phyloP scores from a whole-genome alignment of 768 basidiomycete species.

The Xerocomellus dryophilus region DNA sequence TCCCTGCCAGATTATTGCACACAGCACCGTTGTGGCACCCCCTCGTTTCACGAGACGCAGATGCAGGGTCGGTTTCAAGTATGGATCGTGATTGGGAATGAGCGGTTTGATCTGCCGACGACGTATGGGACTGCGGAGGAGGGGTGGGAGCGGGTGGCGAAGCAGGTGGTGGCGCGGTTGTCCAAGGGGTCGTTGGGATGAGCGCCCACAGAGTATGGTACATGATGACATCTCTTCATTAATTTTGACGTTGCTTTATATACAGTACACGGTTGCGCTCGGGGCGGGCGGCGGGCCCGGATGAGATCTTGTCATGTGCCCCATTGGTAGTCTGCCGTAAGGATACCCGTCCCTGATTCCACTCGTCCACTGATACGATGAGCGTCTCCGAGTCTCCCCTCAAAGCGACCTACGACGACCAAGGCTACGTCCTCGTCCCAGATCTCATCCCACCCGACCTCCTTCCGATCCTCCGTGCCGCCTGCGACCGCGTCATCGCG shows the following conservation, averaged over 20 bases:
- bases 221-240: too few species aligned
- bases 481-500: constrained; percentile 49
- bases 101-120: constrained; percentile 43
- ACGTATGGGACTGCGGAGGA: constrained; percentile 37
- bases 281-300: not conserved
- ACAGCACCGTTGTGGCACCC: constrained; percentile 19
- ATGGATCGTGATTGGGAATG: constrained; percentile 47
- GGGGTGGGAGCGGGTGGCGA: constrained; percentile 44
- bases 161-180: constrained; percentile 41
- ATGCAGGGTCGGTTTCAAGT: constrained; percentile 32
- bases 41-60: constrained; percentile 35
- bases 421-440: constrained; percentile 66
- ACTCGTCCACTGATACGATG: not conserved
- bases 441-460: constrained; percentile 46
- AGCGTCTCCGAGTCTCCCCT: constrained; percentile 13
- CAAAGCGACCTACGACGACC: constrained; percentile 53
- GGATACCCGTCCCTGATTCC: too few species aligned
- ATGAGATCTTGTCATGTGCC: not conserved
- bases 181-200: constrained; percentile 17
- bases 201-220: not conserved
- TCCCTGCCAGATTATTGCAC: constrained; percentile 21
- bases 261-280: not conserved
- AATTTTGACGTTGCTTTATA: not conserved
- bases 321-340: too few species aligned
- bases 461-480: constrained; percentile 41